Conservation (phyloP, 768 basidiomycete species). For the Boletus vermiculosoides region DNA sequence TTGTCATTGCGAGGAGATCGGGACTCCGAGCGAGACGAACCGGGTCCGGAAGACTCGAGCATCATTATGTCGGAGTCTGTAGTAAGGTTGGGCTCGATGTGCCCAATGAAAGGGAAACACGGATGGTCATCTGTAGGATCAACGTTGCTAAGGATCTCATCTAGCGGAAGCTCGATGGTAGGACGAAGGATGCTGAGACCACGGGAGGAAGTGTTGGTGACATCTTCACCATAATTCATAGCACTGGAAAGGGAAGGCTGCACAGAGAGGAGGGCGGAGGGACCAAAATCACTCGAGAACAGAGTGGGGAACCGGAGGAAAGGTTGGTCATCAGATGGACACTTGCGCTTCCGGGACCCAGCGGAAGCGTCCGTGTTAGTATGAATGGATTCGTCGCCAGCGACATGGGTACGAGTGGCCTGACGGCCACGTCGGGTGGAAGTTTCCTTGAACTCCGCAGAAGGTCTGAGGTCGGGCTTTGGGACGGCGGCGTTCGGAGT, state of each 20-base stretch:
- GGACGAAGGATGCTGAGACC: slow-evolving; percentile 66
- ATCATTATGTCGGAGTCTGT: slow-evolving; percentile 27
- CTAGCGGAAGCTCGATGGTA: slow-evolving; percentile 84
- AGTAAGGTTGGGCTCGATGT: slow-evolving; percentile 4
- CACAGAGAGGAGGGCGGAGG: slow-evolving; percentile 68
- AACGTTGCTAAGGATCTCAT: slow-evolving; percentile 59
- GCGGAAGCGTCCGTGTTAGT: slow-evolving; percentile 25
- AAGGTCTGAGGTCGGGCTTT: slow-evolving; percentile 68
- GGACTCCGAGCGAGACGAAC: slow-evolving; percentile 13
- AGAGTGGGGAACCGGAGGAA: slow-evolving; percentile 69
- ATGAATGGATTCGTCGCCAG: slow-evolving; percentile 25
- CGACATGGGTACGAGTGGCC: slow-evolving; percentile 37
- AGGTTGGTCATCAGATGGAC: slow-evolving; percentile 25
- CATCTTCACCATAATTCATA: slow-evolving; percentile 78
- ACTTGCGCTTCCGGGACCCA: slow-evolving; percentile 31
- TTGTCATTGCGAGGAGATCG: slow-evolving; percentile 3
- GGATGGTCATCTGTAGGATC: slow-evolving; percentile 24
- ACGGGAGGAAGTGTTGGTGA: slow-evolving; percentile 48
- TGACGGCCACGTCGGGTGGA: slow-evolving; percentile 40
- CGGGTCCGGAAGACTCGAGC: slow-evolving; percentile 25
- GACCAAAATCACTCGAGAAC: slow-evolving; percentile 75
- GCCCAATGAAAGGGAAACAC: background rate
- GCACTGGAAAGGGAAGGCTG: slow-evolving; percentile 64
- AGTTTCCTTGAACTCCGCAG: slow-evolving; percentile 59
- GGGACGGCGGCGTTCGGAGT: slow-evolving; percentile 44